phyloP scores from a whole-genome alignment of 1,139 yeast species.

The Yamadazyma trypodendri region DNA sequence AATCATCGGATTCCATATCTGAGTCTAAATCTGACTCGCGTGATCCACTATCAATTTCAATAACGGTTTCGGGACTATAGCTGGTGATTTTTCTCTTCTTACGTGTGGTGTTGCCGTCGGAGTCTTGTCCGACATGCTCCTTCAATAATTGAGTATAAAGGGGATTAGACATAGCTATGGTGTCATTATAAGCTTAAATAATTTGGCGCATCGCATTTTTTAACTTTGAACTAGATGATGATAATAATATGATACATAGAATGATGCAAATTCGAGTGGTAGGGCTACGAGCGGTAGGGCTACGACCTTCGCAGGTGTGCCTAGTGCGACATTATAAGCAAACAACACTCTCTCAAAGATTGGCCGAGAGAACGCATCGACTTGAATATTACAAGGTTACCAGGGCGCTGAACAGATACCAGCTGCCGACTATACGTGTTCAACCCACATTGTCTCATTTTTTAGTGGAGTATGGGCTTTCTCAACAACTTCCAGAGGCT shows the following conservation, averaged over 20 bases:
- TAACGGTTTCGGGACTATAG: slow-evolving; percentile 1
- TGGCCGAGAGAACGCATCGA: slow-evolving; percentile 28
- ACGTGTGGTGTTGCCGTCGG: slow-evolving; percentile 1
- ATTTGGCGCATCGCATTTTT: slow-evolving; percentile 7
- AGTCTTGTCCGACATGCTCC: slow-evolving; percentile 8
- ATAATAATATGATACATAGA: slow-evolving; percentile 1
- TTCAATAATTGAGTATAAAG: slow-evolving; percentile 11
- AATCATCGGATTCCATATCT: slow-evolving; percentile 27
- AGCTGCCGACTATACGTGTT: slow-evolving; percentile 16
- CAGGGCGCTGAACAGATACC: slow-evolving; percentile 20
- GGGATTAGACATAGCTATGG: slow-evolving; percentile 7
- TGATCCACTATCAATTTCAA: slow-evolving; percentile 1
- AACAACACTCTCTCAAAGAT: slow-evolving; percentile 1
- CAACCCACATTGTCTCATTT: slow-evolving; percentile 26
- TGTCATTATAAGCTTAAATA: background rate
- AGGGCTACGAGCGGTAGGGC: too few species aligned
- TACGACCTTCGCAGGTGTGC: background rate
- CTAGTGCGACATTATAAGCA: slow-evolving; percentile 1
- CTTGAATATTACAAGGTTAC: slow-evolving; percentile 5
- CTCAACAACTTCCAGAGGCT: background rate
- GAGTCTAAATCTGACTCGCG: slow-evolving; percentile 3
- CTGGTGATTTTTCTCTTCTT: slow-evolving; percentile 8
- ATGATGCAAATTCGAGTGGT: slow-evolving; percentile 4
- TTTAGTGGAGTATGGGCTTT: slow-evolving; percentile 21
- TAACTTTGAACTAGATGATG: background rate